Conservation (phyloP, 148 eudicot species). For the Chenopodium berlandieri region DNA sequence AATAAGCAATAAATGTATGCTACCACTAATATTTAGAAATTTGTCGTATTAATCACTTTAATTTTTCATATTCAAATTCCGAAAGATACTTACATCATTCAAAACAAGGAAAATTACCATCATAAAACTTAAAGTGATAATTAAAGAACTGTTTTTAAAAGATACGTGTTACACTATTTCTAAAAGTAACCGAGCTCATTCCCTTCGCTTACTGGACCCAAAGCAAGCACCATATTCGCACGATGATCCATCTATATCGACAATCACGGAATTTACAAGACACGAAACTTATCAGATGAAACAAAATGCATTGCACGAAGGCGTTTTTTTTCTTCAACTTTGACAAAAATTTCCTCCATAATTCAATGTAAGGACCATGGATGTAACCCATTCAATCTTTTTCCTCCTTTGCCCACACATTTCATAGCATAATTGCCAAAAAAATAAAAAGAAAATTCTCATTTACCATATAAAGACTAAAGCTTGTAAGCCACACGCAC, state of each 20-base stretch:
- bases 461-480: background rate
- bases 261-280: background rate
- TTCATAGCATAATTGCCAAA: background rate
- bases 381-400: constrained; percentile 13
- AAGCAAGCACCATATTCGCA: too few species aligned
- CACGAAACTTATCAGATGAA: background rate
- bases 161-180: too few species aligned
- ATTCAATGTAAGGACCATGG: constrained; percentile 7
- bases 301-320: background rate
- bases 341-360: constrained; percentile 1
- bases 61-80: too few species aligned
- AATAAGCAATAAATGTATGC: too few species aligned
- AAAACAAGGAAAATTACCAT: too few species aligned
- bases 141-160: too few species aligned
- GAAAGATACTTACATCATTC: too few species aligned
- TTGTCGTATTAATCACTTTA: too few species aligned
- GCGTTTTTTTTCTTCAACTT: background rate
- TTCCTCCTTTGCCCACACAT: constrained; percentile 3
- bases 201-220: too few species aligned
- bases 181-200: too few species aligned
- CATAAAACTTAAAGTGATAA: too few species aligned
- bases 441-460: background rate
- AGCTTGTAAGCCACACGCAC: constrained; percentile 27
- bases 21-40: too few species aligned
- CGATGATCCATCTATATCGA: background rate